Base-by-base conservation (phyloP, 179 eudicot genomes). In the Beta macrorhiza region DNA sequence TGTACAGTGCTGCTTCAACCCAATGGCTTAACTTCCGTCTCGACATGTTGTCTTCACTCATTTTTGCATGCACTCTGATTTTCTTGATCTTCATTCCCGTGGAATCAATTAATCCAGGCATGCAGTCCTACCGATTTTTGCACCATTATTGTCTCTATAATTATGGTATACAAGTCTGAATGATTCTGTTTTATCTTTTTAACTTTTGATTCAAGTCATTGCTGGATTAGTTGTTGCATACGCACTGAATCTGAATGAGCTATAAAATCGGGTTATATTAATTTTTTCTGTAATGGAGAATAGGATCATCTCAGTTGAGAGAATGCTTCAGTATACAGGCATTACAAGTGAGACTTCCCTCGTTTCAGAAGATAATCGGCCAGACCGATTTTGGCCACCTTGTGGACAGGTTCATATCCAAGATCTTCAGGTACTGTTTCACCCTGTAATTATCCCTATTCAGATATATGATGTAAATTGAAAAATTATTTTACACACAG, bases 381-480 rank as follows among this genome's bases (percentile, higher is more conserved):
- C 52, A 68, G 11, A 68, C 72, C 47, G 67, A 90, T 89, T 13
- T 72, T 92, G 82, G 93, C 91, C 82, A 75, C 20, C 69, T 62
- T 10, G 8, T 47, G 84, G 93, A 80, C 84, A 86, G 82, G 84
- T 92, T 49, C 78, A 83, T 79, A 83, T 92, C 72, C 78, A 57
- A 44, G 82, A 87, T 76, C 91, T 92, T 69, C 90, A 90, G 93
- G 96, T 92, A 67, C 32, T 29, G 32, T 29, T 29, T 29, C 32
- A 29, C 32, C 32, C 32, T 29, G 32, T 29, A 29, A 29, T 29
- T 29, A 29, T 29, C 32, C 32, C 32, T 29, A 29, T 29, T 29
- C 32, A 29, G 32, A 64, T 20, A 4, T 15, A 16, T 3, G 16
- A 15, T 52, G 45, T n/a, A 6, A 19, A 20, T 10, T 22, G 29